Evolutionary conservation across 2,329 filamentous ascomycete genomes (phyloP).

Genomic region (Neopestalotiopsis sp.): DNA sequence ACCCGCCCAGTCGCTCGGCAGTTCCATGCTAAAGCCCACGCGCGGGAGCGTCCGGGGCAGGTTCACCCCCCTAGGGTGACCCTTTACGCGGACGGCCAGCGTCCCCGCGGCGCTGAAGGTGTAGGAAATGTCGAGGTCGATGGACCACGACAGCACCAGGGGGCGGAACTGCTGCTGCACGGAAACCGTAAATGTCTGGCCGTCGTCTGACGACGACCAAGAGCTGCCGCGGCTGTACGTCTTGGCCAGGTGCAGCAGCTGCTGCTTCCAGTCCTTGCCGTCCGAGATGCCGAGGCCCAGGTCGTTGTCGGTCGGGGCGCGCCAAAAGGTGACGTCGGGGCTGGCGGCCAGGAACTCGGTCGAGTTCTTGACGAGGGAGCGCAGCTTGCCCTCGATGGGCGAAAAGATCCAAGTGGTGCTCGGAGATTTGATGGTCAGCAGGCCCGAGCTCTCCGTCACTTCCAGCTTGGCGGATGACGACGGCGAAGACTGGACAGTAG

Average conservation of each 20-base stretch:
- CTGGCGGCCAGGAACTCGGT: slow-evolving; percentile 30
- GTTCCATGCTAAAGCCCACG: slow-evolving; percentile 61
- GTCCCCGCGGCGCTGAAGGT: slow-evolving; percentile 53
- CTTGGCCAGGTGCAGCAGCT: slow-evolving; percentile 48
- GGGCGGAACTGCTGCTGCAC: slow-evolving; percentile 62
- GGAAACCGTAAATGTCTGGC: slow-evolving; percentile 44
- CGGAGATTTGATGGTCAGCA: slow-evolving; percentile 31
- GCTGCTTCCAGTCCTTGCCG: slow-evolving; percentile 61
- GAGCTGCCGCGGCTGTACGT: slow-evolving; percentile 39
- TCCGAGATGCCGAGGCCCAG: slow-evolving; percentile 45
- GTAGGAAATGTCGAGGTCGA: slow-evolving; percentile 58
- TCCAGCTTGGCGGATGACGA: slow-evolving; percentile 24
- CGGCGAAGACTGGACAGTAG: background rate
- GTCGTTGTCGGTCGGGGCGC: slow-evolving; percentile 71
- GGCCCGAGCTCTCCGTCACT: slow-evolving; percentile 28
- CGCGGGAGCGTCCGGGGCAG: slow-evolving; percentile 65
- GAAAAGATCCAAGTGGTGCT: slow-evolving; percentile 35
- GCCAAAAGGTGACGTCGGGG: slow-evolving; percentile 54
- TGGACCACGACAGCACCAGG: slow-evolving; percentile 66
- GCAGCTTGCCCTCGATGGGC: slow-evolving; percentile 30
- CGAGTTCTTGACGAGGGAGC: slow-evolving; percentile 32
- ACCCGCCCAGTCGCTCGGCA: slow-evolving; percentile 30
- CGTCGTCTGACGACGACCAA: slow-evolving; percentile 31
- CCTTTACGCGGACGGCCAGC: slow-evolving; percentile 55
- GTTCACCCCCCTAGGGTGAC: slow-evolving; percentile 51